Percentiles rank a stretch among this genome's conserved stretches.
phyloP scores from a whole-genome alignment of 495 filamentous ascomycete genomes.

The Penicillium soppii region DNA sequence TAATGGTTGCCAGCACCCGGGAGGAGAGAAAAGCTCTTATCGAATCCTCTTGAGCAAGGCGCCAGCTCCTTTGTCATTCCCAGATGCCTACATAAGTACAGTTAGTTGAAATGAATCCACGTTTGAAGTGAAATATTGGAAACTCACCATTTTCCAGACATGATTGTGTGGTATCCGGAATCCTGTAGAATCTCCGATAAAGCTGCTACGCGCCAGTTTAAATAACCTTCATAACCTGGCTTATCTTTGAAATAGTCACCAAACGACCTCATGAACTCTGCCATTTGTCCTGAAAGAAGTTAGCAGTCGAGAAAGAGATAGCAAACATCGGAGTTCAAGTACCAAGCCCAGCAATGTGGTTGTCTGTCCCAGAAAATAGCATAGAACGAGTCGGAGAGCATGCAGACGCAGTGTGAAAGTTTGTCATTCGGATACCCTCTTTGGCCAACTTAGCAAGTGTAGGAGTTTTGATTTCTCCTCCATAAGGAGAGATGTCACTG shows the following conservation, averaged over 20 bases:
- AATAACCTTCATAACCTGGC: slow-evolving; percentile 56
- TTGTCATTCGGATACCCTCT: slow-evolving; percentile 26
- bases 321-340: not conserved
- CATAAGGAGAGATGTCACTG: slow-evolving; percentile 25
- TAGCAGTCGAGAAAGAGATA: not conserved
- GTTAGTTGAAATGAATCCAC: not conserved
- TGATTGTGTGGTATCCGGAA: slow-evolving; percentile 49
- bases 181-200: slow-evolving; percentile 52
- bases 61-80: slow-evolving; percentile 1
- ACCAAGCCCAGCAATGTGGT: slow-evolving; percentile 35
- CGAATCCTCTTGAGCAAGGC: slow-evolving; percentile 13
- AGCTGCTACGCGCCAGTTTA: slow-evolving; percentile 51
- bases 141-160: slow-evolving; percentile 52
- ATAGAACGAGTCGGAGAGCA: slow-evolving; percentile 37
- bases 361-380: slow-evolving; percentile 54
- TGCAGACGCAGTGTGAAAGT: slow-evolving; percentile 31
- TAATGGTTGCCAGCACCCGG: slow-evolving; percentile 50
- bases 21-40: slow-evolving; percentile 28
- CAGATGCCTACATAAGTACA: slow-evolving; percentile 5
- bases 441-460: slow-evolving; percentile 25
- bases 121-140: not conserved
- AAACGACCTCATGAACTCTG: slow-evolving; percentile 19
- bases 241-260: slow-evolving; percentile 23
- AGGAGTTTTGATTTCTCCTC: slow-evolving; percentile 33
- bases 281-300: slow-evolving; percentile 1